These are phyloP conservation scores for Ceriops decandra DNA, from an alignment of 345 rosid species.

Conservation along the genomic window DNA sequence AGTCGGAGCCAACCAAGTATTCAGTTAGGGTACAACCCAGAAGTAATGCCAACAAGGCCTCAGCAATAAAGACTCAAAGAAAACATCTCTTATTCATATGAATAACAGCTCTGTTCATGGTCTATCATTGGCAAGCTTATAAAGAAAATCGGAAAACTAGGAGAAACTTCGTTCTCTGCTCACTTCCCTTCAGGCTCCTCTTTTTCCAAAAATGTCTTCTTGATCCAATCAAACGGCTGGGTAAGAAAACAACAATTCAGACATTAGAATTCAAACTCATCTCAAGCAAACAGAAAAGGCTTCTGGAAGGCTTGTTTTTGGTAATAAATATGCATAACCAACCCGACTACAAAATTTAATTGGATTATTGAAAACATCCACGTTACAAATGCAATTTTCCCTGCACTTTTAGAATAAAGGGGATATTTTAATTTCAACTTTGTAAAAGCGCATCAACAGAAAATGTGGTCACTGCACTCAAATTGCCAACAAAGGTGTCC, in stretches of 20 bases:
- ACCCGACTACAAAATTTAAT: too few species aligned
- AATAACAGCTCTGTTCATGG: neutral
- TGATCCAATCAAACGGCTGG: slow-evolving; percentile 92
- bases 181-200: slow-evolving; percentile 41
- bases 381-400: too few species aligned
- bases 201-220: slow-evolving; percentile 79
- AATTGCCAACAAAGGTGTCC: too few species aligned
- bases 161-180: slow-evolving; percentile 20
- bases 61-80: slow-evolving; percentile 7
- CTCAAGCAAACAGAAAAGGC: neutral
- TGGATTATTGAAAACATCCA: too few species aligned
- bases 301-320: too few species aligned
- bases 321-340: too few species aligned
- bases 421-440: too few species aligned
- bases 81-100: slow-evolving; percentile 29
- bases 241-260: neutral
- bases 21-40: neutral
- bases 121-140: slow-evolving; percentile 17
- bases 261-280: neutral
- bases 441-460: too few species aligned
- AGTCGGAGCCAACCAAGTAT: neutral
- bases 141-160: slow-evolving; percentile 6
- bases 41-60: slow-evolving; percentile 16
- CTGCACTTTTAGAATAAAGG: too few species aligned
- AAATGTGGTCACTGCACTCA: too few species aligned